A percentile compares a stretch with the other conserved stretches of the same genome.
Evolutionary conservation across 1,284 basidiomycete genomes (phyloP).

Genomic region (Ganoderma lingzhi): DNA sequence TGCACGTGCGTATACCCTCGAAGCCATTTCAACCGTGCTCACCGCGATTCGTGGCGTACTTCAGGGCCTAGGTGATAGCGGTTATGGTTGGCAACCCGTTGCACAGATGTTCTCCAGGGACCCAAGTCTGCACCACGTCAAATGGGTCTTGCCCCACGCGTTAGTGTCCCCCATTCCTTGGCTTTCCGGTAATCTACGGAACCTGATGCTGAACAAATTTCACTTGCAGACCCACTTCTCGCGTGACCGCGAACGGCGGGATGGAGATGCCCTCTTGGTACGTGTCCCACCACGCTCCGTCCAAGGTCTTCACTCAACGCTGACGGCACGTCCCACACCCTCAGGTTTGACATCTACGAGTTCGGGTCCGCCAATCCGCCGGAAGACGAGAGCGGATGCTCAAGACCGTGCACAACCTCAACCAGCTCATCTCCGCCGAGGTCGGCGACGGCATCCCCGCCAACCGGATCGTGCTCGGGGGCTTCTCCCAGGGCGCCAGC

Average conservation of each 20-base stretch:
- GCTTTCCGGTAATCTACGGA: neutral
- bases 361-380: constrained; percentile 62
- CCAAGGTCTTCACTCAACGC: constrained; percentile 14
- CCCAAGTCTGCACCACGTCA: constrained; percentile 71
- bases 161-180: constrained; percentile 46
- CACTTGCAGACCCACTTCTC: constrained; percentile 54
- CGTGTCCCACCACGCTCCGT: constrained; percentile 25
- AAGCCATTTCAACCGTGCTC: neutral
- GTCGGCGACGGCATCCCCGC: constrained; percentile 75
- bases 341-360: constrained; percentile 81
- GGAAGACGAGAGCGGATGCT: constrained; percentile 83
- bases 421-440: constrained; percentile 78
- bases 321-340: constrained; percentile 13
- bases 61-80: constrained; percentile 80
- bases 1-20: constrained; percentile 64
- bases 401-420: constrained; percentile 66
- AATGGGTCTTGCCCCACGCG: constrained; percentile 87
- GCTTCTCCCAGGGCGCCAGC: constrained; percentile 90
- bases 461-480: constrained; percentile 79
- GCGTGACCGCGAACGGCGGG: constrained; percentile 75
- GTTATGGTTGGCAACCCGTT: constrained; percentile 81
- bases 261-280: constrained; percentile 79
- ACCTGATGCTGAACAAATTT: neutral
- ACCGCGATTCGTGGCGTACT: neutral
- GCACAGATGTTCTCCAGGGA: constrained; percentile 67